phyloP scores from a whole-genome alignment of 805 yeast species.

The Tetrapisispora taiwanensis region DNA sequence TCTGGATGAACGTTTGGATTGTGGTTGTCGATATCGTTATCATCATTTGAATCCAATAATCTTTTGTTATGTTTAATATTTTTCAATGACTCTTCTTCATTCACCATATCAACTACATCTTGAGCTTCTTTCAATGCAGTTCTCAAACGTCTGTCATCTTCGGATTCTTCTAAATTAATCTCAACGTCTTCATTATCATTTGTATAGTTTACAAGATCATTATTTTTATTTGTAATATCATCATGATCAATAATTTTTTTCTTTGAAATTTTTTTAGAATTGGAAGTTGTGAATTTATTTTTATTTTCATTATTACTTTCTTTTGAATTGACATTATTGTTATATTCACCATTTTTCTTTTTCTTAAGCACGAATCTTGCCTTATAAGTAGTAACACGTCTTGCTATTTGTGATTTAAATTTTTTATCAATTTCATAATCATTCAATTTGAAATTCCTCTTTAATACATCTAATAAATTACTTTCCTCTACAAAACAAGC shows the following conservation, averaged over 20 bases:
- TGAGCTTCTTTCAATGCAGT: constrained; percentile 2
- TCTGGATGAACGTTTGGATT: constrained; percentile 1
- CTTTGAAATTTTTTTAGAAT: neutral
- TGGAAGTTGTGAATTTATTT: neutral
- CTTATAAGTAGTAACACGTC: constrained; percentile 29
- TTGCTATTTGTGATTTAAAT: constrained; percentile 22
- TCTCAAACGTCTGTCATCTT: neutral
- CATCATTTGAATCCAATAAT: constrained; percentile 6
- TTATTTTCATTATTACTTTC: neutral
- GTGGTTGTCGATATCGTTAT: constrained; percentile 1
- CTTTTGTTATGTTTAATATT: constrained; percentile 1
- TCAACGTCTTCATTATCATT: neutral
- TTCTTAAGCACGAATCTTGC: constrained; percentile 28
- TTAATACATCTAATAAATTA: constrained; percentile 24
- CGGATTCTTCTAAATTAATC: neutral
- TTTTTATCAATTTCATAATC: constrained; percentile 26
- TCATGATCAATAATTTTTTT: too few relatives aligned
- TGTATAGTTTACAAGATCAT: neutral
- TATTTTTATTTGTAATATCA: neutral
- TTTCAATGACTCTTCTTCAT: neutral
- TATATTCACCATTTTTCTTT: constrained; percentile 25
- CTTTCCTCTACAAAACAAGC: constrained; percentile 28
- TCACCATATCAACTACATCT: neutral
- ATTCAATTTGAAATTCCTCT: constrained; percentile 23
- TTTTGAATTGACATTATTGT: constrained; percentile 4